A percentile compares a stretch with the other conserved stretches of the same genome.
phyloP scores from a whole-genome alignment of 2,329 filamentous ascomycete genomes.

The Colletotrichum acutatum region DNA sequence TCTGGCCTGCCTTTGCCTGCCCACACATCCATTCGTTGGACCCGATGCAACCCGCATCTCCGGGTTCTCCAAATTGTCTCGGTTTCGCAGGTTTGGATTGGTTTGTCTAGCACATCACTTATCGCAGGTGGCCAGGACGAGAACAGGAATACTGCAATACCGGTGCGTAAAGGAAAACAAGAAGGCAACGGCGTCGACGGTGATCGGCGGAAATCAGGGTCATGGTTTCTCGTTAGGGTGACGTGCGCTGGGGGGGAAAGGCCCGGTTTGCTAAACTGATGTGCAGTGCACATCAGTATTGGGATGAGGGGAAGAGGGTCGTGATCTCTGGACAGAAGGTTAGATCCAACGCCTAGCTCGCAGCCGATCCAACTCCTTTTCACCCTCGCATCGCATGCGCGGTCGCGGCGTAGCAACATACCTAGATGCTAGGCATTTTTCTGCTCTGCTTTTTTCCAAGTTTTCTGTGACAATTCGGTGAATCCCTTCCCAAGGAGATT shows the following conservation, averaged over 20 bases:
- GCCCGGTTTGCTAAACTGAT: neutral
- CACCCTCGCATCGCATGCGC: neutral
- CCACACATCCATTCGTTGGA: neutral
- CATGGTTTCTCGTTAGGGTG: neutral
- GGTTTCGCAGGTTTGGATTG: neutral
- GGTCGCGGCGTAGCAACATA: constrained; percentile 2
- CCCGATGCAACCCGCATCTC: constrained; percentile 32
- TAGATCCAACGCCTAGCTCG: neutral
- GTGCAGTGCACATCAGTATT: neutral
- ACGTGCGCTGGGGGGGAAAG: neutral
- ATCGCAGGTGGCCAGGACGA: neutral
- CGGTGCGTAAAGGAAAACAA: no score
- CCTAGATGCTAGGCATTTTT: no score
- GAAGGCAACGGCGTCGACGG: neutral
- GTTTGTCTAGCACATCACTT: neutral
- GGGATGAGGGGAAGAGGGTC: neutral
- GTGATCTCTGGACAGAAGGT: neutral
- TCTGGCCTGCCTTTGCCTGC: neutral
- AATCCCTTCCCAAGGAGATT: no score
- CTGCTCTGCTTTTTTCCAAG: neutral
- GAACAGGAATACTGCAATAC: neutral
- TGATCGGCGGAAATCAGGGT: neutral
- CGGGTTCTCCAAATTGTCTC: constrained; percentile 1
- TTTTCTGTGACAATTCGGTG: no score
- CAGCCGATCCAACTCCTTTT: neutral